Evolutionary conservation across 176 grass and related monocot genomes (phyloP).

Genomic region (Carex cristatella): DNA sequence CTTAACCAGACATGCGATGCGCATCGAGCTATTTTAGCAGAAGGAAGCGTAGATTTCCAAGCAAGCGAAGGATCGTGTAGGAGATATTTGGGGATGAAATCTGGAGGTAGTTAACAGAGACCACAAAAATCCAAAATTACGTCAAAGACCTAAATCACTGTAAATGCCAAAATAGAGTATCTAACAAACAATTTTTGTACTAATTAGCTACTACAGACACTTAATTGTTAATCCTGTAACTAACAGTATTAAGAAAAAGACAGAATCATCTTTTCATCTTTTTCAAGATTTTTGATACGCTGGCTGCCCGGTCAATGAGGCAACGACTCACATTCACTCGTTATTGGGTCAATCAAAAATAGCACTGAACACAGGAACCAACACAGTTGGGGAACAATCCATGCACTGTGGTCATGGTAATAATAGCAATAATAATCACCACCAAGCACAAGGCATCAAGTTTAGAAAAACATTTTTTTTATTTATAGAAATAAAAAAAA

Average conservation of each 20-base stretch:
- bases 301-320: background rate
- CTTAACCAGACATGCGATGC: too few relatives aligned
- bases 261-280: too few relatives aligned
- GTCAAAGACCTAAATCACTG: background rate
- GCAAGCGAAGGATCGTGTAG: too few relatives aligned
- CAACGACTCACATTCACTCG: background rate
- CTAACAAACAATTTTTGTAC: background rate
- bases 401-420: background rate
- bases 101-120: background rate
- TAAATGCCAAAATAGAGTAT: background rate
- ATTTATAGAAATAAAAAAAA: too few relatives aligned
- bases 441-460: background rate
- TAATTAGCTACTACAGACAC: background rate
- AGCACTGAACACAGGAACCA: background rate
- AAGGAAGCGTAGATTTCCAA: too few relatives aligned
- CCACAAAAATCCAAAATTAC: background rate
- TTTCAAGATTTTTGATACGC: background rate
- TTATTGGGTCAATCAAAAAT: background rate
- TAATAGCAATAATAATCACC: background rate
- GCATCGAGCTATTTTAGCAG: too few relatives aligned
- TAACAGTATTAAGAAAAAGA: background rate
- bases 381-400: background rate
- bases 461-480: background rate
- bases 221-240: background rate
- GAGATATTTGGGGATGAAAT: background rate